phyloP scores from a whole-genome alignment of 768 basidiomycete species.

The Clitopilus hobsonii region DNA sequence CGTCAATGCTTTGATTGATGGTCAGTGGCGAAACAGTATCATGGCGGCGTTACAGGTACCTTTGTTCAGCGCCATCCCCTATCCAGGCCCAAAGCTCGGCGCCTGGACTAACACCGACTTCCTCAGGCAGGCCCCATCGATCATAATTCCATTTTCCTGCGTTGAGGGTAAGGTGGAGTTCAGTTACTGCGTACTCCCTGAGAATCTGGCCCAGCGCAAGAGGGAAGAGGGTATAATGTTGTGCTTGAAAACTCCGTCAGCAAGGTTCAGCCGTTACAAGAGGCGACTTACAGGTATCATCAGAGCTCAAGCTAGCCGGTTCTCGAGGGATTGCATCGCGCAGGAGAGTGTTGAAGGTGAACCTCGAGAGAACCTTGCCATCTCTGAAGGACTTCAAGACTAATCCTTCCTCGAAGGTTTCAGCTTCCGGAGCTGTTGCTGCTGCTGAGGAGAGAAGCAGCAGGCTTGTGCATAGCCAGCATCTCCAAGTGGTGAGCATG shows the following conservation, averaged over 20 bases:
- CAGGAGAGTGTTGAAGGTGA: conserved; percentile 71
- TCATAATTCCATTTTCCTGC: conserved; percentile 91
- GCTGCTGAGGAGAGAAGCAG: conserved; percentile 2
- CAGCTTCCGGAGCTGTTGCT: conserved; percentile 14
- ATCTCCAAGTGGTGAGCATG: not conserved
- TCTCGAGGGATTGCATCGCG: conserved; percentile 50
- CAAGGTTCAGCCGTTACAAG: too few species aligned
- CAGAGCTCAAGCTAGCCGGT: conserved; percentile 43
- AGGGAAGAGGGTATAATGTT: conserved; percentile 86
- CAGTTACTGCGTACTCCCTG: conserved; percentile 78
- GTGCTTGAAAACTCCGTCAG: too few species aligned
- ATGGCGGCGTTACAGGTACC: conserved; percentile 29
- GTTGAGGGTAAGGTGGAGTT: conserved; percentile 85
- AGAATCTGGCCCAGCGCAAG: conserved; percentile 84
- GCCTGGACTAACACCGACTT: conserved; percentile 73
- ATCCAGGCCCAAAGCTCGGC: conserved; percentile 94
- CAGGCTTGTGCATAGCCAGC: not conserved
- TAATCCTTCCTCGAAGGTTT: conserved; percentile 47
- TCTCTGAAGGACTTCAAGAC: conserved; percentile 57
- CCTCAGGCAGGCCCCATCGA: conserved; percentile 77
- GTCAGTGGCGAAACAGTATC: not conserved
- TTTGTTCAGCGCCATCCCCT: conserved; percentile 51
- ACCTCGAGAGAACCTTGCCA: conserved; percentile 76
- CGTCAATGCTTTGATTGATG: conserved; percentile 49
- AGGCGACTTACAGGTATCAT: conserved; percentile 46